Evolutionary conservation across 2,329 filamentous ascomycete species (phyloP).

Genomic region (Pseudogymnoascus sp.): DNA sequence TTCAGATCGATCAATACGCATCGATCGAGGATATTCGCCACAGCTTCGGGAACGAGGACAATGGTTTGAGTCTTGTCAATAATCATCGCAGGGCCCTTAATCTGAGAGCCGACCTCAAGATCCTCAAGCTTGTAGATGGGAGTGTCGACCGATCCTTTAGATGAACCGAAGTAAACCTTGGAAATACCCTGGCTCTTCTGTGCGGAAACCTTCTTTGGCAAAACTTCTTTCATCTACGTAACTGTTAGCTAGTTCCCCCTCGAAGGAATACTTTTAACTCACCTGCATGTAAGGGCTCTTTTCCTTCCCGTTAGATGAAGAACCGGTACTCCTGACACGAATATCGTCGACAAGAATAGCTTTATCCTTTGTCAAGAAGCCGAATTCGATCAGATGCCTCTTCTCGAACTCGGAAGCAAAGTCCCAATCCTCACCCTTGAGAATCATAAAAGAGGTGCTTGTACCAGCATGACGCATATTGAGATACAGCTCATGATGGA

Average conservation of each 20-base stretch:
- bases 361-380: conserved; percentile 71
- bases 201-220: neutral
- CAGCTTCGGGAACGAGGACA: conserved; percentile 68
- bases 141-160: conserved; percentile 34
- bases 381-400: conserved; percentile 84
- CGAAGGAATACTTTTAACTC: neutral
- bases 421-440: conserved; percentile 64
- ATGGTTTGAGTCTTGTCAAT: conserved; percentile 86
- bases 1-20: conserved; percentile 70
- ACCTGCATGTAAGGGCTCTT: conserved; percentile 5
- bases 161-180: neutral
- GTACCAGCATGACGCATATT: conserved; percentile 88
- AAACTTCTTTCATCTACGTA: conserved; percentile 30
- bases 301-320: conserved; percentile 72
- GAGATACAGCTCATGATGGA: conserved; percentile 83
- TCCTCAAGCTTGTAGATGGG: conserved; percentile 72
- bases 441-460: conserved; percentile 79
- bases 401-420: conserved; percentile 75
- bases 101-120: conserved; percentile 59
- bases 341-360: conserved; percentile 86
- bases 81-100: conserved; percentile 74
- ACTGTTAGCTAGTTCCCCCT: conserved; percentile 26
- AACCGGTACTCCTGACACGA: conserved; percentile 75
- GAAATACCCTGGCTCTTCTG: neutral
- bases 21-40: conserved; percentile 63